Evolutionary conservation across 495 filamentous ascomycete genomes (phyloP).

Genomic region (Annulohypoxylon bovei): DNA sequence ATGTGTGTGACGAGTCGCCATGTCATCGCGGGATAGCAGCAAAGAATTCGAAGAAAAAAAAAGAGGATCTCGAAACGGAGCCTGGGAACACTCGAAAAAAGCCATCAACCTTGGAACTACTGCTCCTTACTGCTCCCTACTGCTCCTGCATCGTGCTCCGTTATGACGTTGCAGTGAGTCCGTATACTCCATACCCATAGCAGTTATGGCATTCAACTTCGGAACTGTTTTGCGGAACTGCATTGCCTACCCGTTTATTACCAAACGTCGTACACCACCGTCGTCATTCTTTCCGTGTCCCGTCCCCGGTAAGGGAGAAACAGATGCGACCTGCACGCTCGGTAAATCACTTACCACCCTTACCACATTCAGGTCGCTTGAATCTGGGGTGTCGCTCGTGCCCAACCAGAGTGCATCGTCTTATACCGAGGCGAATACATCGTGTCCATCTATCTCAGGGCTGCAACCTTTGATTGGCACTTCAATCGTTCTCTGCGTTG

Average conservation of each 20-base stretch:
- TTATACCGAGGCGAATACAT: slow-evolving; percentile 15
- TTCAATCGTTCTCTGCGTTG: slow-evolving; percentile 29
- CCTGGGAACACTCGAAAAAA: neutral
- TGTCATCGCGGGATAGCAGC: slow-evolving; percentile 20
- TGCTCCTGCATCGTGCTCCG: slow-evolving; percentile 33
- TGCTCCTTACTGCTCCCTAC: too few relatives aligned
- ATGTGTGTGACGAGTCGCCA: slow-evolving; percentile 22
- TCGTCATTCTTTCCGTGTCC: slow-evolving; percentile 33
- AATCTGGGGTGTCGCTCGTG: slow-evolving; percentile 37
- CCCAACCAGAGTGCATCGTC: slow-evolving; percentile 37
- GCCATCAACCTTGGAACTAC: neutral
- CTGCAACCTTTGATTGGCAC: slow-evolving; percentile 29
- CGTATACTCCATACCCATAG: slow-evolving; percentile 25
- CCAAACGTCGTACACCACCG: slow-evolving; percentile 33
- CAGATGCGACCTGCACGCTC: slow-evolving; percentile 31
- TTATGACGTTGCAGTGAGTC: slow-evolving; percentile 36
- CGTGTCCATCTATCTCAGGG: slow-evolving; percentile 13
- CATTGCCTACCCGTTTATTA: slow-evolving; percentile 34
- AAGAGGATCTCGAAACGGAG: slow-evolving; percentile 32
- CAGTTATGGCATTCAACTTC: slow-evolving; percentile 10
- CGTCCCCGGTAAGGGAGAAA: slow-evolving; percentile 23
- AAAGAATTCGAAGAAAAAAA: slow-evolving; percentile 1
- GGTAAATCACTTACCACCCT: slow-evolving; percentile 14
- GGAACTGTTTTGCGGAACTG: slow-evolving; percentile 33
- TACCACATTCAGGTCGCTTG: slow-evolving; percentile 16